Percentiles rank a stretch among this genome's conserved stretches.
These are phyloP conservation scores for Hymenotorrendiella dingleyae DNA, from an alignment of 2,329 filamentous ascomycete species.

Conservation along the genomic window DNA sequence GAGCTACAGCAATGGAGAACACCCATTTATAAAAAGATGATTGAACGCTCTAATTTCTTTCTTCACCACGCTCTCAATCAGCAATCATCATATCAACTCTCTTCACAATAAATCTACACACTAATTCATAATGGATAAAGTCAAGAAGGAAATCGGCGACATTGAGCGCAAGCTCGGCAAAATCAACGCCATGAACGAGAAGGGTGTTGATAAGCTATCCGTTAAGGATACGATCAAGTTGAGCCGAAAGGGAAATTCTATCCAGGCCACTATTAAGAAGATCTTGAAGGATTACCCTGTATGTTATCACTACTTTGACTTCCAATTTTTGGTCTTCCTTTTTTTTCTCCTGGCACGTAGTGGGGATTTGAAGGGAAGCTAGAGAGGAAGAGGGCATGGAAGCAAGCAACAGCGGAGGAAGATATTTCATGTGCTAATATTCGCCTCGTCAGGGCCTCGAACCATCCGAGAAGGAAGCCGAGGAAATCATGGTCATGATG, in stretches of 20 bases:
- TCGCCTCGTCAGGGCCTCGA: slow-evolving; percentile 12
- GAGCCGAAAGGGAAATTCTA: slow-evolving; percentile 26
- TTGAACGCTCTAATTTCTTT: no score
- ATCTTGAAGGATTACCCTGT: slow-evolving; percentile 25
- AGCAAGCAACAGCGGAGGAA: no score
- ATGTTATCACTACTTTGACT: not conserved
- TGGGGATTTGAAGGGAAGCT: no score
- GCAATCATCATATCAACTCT: no score
- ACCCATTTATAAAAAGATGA: no score
- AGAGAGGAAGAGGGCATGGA: no score
- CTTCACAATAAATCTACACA: no score
- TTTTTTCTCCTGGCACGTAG: no score
- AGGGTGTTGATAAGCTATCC: slow-evolving; percentile 20
- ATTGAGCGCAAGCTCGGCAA: slow-evolving; percentile 11
- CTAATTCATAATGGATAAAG: slow-evolving; percentile 3
- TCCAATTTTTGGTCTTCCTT: not conserved
- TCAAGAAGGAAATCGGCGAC: not conserved
- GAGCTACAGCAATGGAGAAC: no score
- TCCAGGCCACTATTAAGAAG: slow-evolving; percentile 26
- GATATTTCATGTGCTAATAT: no score
- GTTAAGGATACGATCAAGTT: slow-evolving; percentile 26
- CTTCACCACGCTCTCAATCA: no score
- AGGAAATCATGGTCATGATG: slow-evolving; percentile 22
- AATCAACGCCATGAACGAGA: slow-evolving; percentile 24
- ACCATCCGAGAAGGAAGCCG: slow-evolving; percentile 18